Evolutionary conservation across 495 filamentous ascomycete species (phyloP).

Genomic region (Chaetomium tenue): DNA sequence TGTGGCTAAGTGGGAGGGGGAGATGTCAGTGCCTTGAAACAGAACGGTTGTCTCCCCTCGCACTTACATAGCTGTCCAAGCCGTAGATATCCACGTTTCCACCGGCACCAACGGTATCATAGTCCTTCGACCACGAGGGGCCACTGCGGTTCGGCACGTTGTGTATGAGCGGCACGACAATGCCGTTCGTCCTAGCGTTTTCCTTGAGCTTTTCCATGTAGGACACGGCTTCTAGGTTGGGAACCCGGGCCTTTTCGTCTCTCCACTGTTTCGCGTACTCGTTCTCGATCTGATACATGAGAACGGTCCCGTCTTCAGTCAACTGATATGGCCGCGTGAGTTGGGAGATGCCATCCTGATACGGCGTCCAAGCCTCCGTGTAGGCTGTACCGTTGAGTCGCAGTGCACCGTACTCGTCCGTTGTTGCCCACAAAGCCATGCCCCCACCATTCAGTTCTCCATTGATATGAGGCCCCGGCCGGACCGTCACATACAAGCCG

Average conservation of each 20-base stretch:
- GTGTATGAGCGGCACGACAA: slow-evolving; percentile 71
- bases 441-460: slow-evolving; percentile 59
- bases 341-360: slow-evolving; percentile 49
- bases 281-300: slow-evolving; percentile 77
- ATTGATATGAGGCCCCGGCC: slow-evolving; percentile 52
- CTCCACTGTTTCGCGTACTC: slow-evolving; percentile 54
- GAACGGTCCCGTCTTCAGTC: slow-evolving; percentile 74
- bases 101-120: slow-evolving; percentile 34
- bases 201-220: slow-evolving; percentile 72
- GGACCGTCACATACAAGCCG: slow-evolving; percentile 41
- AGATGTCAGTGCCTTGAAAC: not conserved
- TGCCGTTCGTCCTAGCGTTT: slow-evolving; percentile 63
- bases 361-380: slow-evolving; percentile 54
- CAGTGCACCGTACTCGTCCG: slow-evolving; percentile 58
- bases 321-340: slow-evolving; percentile 55
- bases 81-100: slow-evolving; percentile 73
- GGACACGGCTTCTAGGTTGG: slow-evolving; percentile 42
- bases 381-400: slow-evolving; percentile 59
- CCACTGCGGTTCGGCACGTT: slow-evolving; percentile 48
- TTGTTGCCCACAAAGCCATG: slow-evolving; percentile 60
- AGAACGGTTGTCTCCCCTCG: too few species aligned
- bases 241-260: slow-evolving; percentile 35
- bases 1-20: slow-evolving; percentile 37
- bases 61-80: slow-evolving; percentile 51
- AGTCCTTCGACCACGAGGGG: slow-evolving; percentile 50